These are phyloP conservation scores for Macrolepiota dolichaula DNA, from an alignment of 768 basidiomycete species.

Conservation along the genomic window DNA sequence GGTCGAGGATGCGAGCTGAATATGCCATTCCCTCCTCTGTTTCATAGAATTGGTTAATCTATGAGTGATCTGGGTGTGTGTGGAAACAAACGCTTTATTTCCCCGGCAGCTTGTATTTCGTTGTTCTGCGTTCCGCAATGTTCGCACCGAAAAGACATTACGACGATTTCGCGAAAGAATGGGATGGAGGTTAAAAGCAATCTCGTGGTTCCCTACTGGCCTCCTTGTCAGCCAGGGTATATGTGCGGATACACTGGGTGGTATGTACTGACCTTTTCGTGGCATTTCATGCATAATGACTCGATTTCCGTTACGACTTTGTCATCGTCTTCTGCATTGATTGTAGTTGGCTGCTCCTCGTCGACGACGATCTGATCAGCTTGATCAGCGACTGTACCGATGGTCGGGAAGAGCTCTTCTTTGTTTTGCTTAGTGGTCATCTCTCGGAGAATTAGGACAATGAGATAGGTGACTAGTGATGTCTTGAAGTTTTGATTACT, in stretches of 20 bases:
- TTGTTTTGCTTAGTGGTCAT: conserved; percentile 3
- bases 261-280: conserved; percentile 66
- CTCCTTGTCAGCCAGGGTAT: conserved; percentile 18
- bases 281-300: conserved; percentile 92
- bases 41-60: neutral
- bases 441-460: neutral
- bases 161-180: conserved; percentile 90
- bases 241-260: neutral
- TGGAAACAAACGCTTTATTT: conserved; percentile 67
- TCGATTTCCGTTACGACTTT: conserved; percentile 79
- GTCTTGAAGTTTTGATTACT: neutral
- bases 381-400: conserved; percentile 51
- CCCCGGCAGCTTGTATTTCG: conserved; percentile 88
- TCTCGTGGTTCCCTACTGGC: conserved; percentile 76
- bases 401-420: conserved; percentile 49
- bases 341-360: conserved; percentile 3
- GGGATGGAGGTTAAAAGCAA: conserved; percentile 92
- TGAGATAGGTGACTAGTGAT: neutral
- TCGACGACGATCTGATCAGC: conserved; percentile 30
- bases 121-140: conserved; percentile 89
- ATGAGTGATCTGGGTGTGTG: neutral
- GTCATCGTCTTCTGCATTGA: conserved; percentile 47
- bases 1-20: conserved; percentile 71
- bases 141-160: conserved; percentile 96
- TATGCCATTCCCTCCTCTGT: conserved; percentile 82